Evolutionary conservation across 345 rosid genomes (phyloP).

Genomic region (Syzygium aromaticum): DNA sequence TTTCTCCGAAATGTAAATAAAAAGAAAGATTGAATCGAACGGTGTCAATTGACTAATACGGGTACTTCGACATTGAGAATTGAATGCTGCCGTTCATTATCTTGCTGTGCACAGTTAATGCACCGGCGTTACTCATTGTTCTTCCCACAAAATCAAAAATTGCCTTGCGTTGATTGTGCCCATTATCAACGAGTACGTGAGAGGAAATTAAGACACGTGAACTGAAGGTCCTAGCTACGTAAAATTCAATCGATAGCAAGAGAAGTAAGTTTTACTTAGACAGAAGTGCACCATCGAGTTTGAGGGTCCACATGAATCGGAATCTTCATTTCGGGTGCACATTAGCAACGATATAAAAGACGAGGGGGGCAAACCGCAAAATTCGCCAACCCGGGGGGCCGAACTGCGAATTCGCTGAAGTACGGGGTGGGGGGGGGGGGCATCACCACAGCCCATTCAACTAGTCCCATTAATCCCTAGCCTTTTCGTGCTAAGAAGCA

Average conservation of each 20-base stretch:
- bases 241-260: not conserved
- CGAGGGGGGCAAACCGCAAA: not conserved
- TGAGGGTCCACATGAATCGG: not conserved
- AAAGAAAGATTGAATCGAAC: not conserved
- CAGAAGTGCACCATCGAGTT: not conserved
- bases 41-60: not conserved
- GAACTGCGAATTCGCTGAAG: not conserved
- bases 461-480: not conserved
- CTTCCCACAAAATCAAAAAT: too few relatives aligned
- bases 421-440: not conserved
- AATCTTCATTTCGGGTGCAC: not conserved
- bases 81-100: not conserved
- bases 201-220: not conserved
- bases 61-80: not conserved
- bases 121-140: not conserved
- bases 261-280: not conserved
- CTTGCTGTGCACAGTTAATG: not conserved
- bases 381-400: not conserved
- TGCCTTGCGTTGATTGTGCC: not conserved
- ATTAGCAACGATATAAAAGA: not conserved
- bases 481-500: not conserved
- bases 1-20: not conserved
- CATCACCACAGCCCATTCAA: not conserved
- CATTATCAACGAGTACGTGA: not conserved
- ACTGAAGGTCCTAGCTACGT: not conserved